Evolutionary conservation across 2,329 filamentous ascomycete species (phyloP), one percentile per base, ranked within the genome.

Genomic region (Cladosporium sp.): DNA sequence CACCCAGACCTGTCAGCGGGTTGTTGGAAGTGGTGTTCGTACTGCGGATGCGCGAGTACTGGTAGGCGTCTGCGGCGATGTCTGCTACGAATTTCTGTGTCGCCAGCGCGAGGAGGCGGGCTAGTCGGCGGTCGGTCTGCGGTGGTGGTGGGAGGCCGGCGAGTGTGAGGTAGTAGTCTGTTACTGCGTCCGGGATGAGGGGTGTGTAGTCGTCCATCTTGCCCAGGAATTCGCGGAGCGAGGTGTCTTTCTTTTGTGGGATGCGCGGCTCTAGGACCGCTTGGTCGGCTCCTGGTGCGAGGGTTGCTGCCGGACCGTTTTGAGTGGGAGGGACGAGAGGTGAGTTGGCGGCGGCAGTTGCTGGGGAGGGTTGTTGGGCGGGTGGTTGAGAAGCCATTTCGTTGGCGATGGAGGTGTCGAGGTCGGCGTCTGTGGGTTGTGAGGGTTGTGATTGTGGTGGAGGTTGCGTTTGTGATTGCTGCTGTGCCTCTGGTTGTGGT

Each of bases 171-270:
- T 99, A 99, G 81, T 97, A 97, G 73, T 96, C 88, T 62, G 92
- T 97, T 20, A 99, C 94, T 19, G 94, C 94, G 71, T 99, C 94
- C 45, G 94, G 94, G 66, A 99, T 97, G 90, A 99, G 96, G 10
- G 94, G 94, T 60, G 94, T 91, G 75, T 94, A 97, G 69, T 99
- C 94, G 71, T 99, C 94, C 88, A 99, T 97, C 80, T 96, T 97
- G 63, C 83, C 83, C 17, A 99, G 75, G 70, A 99, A 97, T 74
- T 97, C 93, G 70, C 92, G 89, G 64, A 99, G 77, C 37, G 89
- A 96, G 19, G 88, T 87, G 75, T 99, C 94, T 76, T 97, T 97
- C 72, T 91, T 90, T 53, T 87, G 87, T 1, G 89, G 86, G 62
- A 90, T 78, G 68, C 83, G 84, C 39, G 85, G 67, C 56, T 69